A percentile compares a stretch with the other conserved stretches of the same genome.
phyloP scores from a whole-genome alignment of 1,284 basidiomycete genomes.

The Pseudozyma flocculosa region DNA sequence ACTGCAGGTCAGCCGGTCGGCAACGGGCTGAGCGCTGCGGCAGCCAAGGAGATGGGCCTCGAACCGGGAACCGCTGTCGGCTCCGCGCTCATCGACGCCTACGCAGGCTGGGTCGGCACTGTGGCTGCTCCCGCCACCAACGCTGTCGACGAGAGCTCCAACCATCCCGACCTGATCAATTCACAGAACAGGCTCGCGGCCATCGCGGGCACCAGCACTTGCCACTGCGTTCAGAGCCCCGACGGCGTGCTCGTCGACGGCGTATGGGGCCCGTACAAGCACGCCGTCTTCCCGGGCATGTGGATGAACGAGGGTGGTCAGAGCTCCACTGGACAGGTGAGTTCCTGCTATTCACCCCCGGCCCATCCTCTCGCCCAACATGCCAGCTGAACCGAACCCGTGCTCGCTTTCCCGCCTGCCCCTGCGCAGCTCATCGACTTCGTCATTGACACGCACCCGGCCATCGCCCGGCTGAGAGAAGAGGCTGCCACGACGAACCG shows the following conservation, averaged over 20 bases:
- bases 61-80: conserved; percentile 88
- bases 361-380: too few relatives aligned
- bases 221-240: conserved; percentile 72
- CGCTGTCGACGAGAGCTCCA: conserved; percentile 58
- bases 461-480: conserved; percentile 71
- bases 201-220: conserved; percentile 93
- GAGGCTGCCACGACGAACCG: conserved; percentile 60
- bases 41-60: conserved; percentile 83
- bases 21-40: conserved; percentile 72
- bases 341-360: too few relatives aligned
- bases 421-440: conserved; percentile 79
- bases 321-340: conserved; percentile 91
- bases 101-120: conserved; percentile 98
- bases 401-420: too few relatives aligned
- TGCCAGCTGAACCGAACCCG: too few relatives aligned
- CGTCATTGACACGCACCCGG: conserved; percentile 86
- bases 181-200: conserved; percentile 75
- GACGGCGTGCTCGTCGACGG: conserved; percentile 84
- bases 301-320: conserved; percentile 99
- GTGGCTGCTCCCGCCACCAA: conserved; percentile 75
- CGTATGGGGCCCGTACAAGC: conserved; percentile 94
- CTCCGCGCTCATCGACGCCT: conserved; percentile 93
- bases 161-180: conserved; percentile 49
- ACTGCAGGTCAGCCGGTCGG: conserved; percentile 93
- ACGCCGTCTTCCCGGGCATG: conserved; percentile 76